A percentile compares a stretch with the other conserved stretches of the same genome.
Conservation (phyloP, 2,329 filamentous ascomycete species). For the Ilyonectria sp. region DNA sequence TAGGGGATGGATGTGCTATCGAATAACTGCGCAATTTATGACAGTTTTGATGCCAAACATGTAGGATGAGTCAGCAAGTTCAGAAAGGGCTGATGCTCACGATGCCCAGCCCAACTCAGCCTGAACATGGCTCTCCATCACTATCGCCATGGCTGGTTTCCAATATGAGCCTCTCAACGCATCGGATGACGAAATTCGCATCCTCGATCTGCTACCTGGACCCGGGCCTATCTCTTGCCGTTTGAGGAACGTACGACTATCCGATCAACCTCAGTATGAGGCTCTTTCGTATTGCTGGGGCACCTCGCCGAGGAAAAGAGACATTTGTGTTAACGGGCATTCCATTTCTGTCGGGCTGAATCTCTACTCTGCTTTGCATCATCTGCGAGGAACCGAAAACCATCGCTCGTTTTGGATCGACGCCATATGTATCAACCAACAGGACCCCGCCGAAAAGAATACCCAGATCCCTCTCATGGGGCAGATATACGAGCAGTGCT, state of each 20-base stretch:
- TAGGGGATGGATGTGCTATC: no score
- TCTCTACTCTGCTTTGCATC: neutral
- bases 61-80: neutral
- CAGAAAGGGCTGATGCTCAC: neutral
- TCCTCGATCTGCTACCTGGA: neutral
- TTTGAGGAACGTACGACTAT: slow-evolving; percentile 16
- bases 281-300: slow-evolving; percentile 27
- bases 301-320: neutral
- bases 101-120: neutral
- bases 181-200: neutral
- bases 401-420: slow-evolving; percentile 1
- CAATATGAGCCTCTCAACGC: neutral
- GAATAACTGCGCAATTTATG: no score
- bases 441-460: slow-evolving; percentile 16
- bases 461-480: slow-evolving; percentile 17
- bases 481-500: slow-evolving; percentile 12
- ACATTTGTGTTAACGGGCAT: slow-evolving; percentile 13
- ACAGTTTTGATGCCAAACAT: neutral
- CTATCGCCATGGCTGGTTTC: neutral
- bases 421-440: slow-evolving; percentile 10
- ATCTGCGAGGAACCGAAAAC: neutral
- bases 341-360: slow-evolving; percentile 1
- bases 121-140: neutral
- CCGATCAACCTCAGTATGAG: slow-evolving; percentile 13
- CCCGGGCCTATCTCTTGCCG: neutral